A percentile compares a stretch with the other conserved stretches of the same genome.
These are phyloP conservation scores for Salix dunnii DNA, from an alignment of 345 rosid genomes.

Conservation along the genomic window DNA sequence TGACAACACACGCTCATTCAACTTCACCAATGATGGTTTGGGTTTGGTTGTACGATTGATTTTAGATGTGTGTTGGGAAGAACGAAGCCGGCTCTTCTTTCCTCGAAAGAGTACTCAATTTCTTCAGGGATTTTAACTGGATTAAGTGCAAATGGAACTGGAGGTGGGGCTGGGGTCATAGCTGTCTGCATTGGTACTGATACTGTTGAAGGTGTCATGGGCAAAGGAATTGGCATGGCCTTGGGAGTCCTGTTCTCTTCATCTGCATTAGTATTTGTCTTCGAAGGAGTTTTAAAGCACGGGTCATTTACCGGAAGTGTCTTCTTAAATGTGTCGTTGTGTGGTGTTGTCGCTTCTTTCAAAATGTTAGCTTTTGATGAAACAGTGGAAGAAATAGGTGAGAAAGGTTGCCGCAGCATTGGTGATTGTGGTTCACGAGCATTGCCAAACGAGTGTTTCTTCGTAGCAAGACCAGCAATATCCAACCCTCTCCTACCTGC, in stretches of 20 bases:
- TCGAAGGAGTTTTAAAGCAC: slow-evolving; percentile 50
- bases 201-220: slow-evolving; percentile 62
- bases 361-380: slow-evolving; percentile 44
- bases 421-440: slow-evolving; percentile 57
- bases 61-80: slow-evolving; percentile 39
- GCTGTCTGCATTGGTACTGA: slow-evolving; percentile 78
- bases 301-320: slow-evolving; percentile 22
- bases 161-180: slow-evolving; percentile 52
- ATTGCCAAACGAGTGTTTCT: slow-evolving; percentile 56
- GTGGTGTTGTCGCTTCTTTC: slow-evolving; percentile 20
- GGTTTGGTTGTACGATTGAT: slow-evolving; percentile 13
- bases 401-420: slow-evolving; percentile 78
- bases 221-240: slow-evolving; percentile 48
- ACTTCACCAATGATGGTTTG: not conserved
- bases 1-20: not conserved
- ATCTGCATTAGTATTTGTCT: slow-evolving; percentile 32
- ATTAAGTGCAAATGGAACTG: slow-evolving; percentile 24
- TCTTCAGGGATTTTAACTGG: slow-evolving; percentile 39
- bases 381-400: slow-evolving; percentile 55
- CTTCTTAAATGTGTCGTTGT: slow-evolving; percentile 34
- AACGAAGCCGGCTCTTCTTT: slow-evolving; percentile 74
- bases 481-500: slow-evolving; percentile 25
- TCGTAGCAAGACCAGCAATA: slow-evolving; percentile 53
- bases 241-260: slow-evolving; percentile 71
- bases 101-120: slow-evolving; percentile 83